A percentile compares a stretch with the other conserved stretches of the same genome.
These are phyloP conservation scores for Sclerotinia glacialis DNA, from an alignment of 2,329 filamentous ascomycete species.

Conservation along the genomic window DNA sequence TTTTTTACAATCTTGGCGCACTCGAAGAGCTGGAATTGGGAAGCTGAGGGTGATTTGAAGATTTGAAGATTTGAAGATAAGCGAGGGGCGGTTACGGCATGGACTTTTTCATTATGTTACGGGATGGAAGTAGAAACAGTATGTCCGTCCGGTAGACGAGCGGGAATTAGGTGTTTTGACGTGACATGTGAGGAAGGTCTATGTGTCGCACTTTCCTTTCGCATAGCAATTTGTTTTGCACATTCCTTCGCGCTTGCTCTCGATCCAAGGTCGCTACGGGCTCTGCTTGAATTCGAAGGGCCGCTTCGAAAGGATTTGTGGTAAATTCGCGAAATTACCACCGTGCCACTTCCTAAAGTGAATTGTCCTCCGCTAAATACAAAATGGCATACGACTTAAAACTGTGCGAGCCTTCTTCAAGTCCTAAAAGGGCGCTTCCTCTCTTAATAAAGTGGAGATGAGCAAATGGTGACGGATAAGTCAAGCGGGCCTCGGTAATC, in stretches of 20 bases:
- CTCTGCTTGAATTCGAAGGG: not conserved
- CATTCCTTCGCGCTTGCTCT: not conserved
- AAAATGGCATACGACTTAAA: not conserved
- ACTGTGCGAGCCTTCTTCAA: not conserved
- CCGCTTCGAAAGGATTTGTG: not conserved
- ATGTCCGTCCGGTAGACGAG: not conserved
- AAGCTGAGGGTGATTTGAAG: not conserved
- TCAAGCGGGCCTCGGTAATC: conserved; percentile 14
- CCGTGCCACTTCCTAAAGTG: conserved; percentile 6
- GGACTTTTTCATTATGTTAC: not conserved
- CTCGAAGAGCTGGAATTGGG: not conserved
- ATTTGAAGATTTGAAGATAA: no score
- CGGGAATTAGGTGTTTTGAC: not conserved
- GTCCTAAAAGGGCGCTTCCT: not conserved
- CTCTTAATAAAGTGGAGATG: conserved; percentile 3
- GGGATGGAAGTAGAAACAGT: not conserved
- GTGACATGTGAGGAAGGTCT: not conserved
- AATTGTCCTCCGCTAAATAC: not conserved
- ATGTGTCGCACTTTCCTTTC: not conserved
- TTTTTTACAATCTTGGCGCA: not conserved
- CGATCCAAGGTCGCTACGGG: not conserved
- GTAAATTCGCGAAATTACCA: not conserved
- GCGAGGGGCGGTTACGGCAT: not conserved
- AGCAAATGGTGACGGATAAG: not conserved
- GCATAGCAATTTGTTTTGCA: not conserved